These are phyloP conservation scores for Pseudopithomyces chartarum DNA, from an alignment of 2,329 filamentous ascomycete species.

Conservation along the genomic window DNA sequence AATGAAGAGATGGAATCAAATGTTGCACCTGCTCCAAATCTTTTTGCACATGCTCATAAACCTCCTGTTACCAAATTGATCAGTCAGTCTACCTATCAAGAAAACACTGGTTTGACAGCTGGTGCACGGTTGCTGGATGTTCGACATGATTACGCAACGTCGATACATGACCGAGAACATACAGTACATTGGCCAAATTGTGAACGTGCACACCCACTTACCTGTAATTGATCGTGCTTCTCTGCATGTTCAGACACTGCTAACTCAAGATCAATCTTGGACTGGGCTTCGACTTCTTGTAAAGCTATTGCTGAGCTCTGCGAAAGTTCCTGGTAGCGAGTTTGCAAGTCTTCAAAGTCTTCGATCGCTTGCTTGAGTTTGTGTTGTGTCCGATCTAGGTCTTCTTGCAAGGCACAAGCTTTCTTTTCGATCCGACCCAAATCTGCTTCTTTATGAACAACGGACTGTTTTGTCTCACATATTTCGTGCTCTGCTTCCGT, in stretches of 20 bases:
- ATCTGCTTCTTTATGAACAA: conserved; percentile 21
- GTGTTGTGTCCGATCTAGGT: conserved; percentile 22
- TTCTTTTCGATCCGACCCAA: conserved; percentile 27
- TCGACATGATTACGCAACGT: neutral
- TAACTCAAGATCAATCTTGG: conserved; percentile 21
- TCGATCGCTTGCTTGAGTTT: conserved; percentile 20
- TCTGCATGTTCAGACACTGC: conserved; percentile 18
- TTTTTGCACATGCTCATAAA: conserved; percentile 18
- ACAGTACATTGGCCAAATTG: neutral
- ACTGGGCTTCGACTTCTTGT: conserved; percentile 21
- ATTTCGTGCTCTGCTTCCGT: neutral
- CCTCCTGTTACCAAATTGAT: neutral
- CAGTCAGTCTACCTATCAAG: neutral
- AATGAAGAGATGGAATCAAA: conserved; percentile 23
- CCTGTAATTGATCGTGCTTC: conserved; percentile 20
- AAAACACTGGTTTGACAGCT: neutral
- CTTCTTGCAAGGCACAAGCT: conserved; percentile 20
- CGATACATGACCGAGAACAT: neutral
- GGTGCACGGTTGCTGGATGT: neutral
- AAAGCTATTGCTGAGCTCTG: conserved; percentile 23
- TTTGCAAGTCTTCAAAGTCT: conserved; percentile 24
- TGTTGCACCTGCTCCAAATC: conserved; percentile 23
- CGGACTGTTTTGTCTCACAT: neutral
- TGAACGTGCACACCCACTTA: neutral
- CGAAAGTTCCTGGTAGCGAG: conserved; percentile 22